Percentiles rank a stretch among this genome's conserved stretches.
Evolutionary conservation across 441 rosid species (phyloP).

Genomic region (Isatis lusitanica): DNA sequence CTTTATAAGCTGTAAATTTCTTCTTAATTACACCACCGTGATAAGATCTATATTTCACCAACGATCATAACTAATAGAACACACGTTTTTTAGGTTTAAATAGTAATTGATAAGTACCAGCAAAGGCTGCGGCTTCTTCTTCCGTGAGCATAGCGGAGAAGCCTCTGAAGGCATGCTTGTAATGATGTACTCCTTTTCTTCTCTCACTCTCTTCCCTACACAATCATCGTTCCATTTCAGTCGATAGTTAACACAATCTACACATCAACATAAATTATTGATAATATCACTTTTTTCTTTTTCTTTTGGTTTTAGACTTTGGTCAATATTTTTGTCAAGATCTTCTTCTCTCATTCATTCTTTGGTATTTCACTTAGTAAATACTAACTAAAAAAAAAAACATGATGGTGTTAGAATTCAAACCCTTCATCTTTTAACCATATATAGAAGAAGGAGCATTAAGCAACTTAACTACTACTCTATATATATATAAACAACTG

Average conservation of each 20-base stretch:
- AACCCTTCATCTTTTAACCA: background rate
- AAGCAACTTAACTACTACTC: background rate
- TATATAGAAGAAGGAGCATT: background rate
- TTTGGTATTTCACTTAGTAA: background rate
- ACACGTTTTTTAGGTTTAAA: background rate
- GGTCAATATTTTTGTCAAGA: background rate
- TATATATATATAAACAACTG: background rate
- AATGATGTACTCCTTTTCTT: constrained; percentile 50
- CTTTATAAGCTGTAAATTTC: background rate
- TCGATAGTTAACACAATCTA: background rate
- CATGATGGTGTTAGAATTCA: background rate
- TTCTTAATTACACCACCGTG: background rate
- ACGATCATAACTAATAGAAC: background rate
- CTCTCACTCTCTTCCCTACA: constrained; percentile 51
- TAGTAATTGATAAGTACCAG: constrained; percentile 45
- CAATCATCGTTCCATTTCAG: background rate
- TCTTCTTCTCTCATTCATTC: background rate
- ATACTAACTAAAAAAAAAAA: background rate
- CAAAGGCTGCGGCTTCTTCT: constrained; percentile 61
- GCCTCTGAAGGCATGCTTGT: constrained; percentile 67
- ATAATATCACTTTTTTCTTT: background rate
- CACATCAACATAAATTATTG: background rate
- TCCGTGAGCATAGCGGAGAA: constrained; percentile 81
- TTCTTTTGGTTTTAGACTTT: background rate
- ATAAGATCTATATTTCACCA: background rate